A percentile compares a stretch with the other conserved stretches of the same genome.
These are phyloP conservation scores for Trifolium dubium DNA, from an alignment of 306 rosid genomes.

Conservation along the genomic window DNA sequence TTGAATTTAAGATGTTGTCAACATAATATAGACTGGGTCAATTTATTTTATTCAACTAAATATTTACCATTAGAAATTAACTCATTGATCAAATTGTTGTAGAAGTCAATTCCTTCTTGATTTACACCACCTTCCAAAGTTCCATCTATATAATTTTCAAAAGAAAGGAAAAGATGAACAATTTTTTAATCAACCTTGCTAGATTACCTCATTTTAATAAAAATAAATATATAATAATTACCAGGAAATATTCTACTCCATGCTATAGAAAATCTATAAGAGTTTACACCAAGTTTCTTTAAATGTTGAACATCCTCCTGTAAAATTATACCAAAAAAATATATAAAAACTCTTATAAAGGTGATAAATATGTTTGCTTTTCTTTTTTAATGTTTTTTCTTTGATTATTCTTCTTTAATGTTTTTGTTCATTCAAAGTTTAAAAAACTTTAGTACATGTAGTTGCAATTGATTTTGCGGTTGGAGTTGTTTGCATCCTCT, in stretches of 20 bases:
- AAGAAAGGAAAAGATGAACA: neutral
- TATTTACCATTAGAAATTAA: neutral
- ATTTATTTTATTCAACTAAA: neutral
- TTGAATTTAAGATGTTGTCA: neutral
- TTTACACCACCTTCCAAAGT: conserved; percentile 48
- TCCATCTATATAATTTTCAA: conserved; percentile 33
- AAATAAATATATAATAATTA: neutral
- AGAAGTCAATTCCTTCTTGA: conserved; percentile 46
- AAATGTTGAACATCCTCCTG: conserved; percentile 40
- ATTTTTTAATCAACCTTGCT: neutral
- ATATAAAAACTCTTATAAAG: too few species aligned
- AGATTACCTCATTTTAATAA: neutral
- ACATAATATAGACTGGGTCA: neutral
- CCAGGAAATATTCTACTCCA: conserved; percentile 49
- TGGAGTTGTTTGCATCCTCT: too few species aligned
- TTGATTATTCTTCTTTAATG: too few species aligned
- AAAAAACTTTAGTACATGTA: too few species aligned
- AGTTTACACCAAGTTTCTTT: conserved; percentile 41
- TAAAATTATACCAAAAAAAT: neutral
- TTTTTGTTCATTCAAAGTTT: too few species aligned
- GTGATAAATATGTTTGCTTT: too few species aligned
- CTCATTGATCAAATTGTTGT: conserved; percentile 40
- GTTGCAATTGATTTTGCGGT: too few species aligned
- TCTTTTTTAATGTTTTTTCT: too few species aligned
- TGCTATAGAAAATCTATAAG: conserved; percentile 45